These are phyloP conservation scores for Theileria annulata DNA, from an alignment of 169 alveolate species.

Conservation along the genomic window DNA sequence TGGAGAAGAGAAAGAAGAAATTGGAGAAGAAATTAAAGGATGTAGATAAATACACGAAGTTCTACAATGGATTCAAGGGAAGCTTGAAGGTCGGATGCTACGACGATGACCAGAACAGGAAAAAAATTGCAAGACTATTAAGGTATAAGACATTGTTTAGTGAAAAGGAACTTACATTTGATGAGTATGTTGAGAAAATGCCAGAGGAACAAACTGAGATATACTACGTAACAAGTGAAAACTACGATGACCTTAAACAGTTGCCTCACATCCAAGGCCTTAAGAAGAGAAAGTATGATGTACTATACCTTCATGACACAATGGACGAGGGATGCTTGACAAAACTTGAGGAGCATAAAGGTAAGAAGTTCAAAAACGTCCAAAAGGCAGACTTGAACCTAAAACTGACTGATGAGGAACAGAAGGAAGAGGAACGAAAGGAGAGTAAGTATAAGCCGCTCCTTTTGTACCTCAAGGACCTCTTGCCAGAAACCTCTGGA, in stretches of 20 bases:
- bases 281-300: slow-evolving; percentile 90
- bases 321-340: slow-evolving; percentile 93
- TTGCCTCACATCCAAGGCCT: slow-evolving; percentile 91
- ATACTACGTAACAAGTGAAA: slow-evolving; percentile 90
- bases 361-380: slow-evolving; percentile 80
- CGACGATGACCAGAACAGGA: slow-evolving; percentile 93
- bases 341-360: slow-evolving; percentile 84
- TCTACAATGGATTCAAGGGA: slow-evolving; percentile 90
- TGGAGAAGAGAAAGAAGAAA: slow-evolving; percentile 81
- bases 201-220: slow-evolving; percentile 90
- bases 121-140: slow-evolving; percentile 89
- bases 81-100: slow-evolving; percentile 93
- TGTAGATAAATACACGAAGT: slow-evolving; percentile 77
- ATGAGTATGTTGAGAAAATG: slow-evolving; percentile 90
- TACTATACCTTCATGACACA: slow-evolving; percentile 90
- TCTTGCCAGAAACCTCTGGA: slow-evolving; percentile 72
- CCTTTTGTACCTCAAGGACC: slow-evolving; percentile 71
- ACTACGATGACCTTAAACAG: slow-evolving; percentile 77
- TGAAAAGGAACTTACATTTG: slow-evolving; percentile 84
- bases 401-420: slow-evolving; percentile 74
- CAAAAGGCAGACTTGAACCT: slow-evolving; percentile 84
- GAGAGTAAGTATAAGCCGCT: slow-evolving; percentile 75
- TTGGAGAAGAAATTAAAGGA: slow-evolving; percentile 76
- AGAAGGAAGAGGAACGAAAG: slow-evolving; percentile 72
- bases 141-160: slow-evolving; percentile 86